Conservation (phyloP, 179 eudicot genomes). For the Corrigiola litoralis region DNA sequence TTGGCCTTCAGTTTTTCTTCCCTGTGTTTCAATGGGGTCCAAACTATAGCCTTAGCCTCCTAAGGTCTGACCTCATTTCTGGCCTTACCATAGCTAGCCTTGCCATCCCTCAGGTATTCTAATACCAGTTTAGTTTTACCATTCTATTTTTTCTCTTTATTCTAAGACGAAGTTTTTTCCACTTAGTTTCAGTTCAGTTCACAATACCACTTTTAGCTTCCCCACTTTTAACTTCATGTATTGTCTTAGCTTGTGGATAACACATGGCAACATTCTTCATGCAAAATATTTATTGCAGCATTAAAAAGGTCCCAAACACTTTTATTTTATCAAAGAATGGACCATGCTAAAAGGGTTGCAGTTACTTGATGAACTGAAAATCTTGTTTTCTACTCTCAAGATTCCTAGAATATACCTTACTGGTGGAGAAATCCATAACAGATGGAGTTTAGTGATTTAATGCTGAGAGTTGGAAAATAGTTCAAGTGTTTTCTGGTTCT, state of each 20-base stretch:
- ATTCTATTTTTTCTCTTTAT: too few relatives aligned
- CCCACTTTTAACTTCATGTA: too few relatives aligned
- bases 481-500: not conserved
- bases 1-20: constrained; percentile 69
- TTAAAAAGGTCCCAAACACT: too few relatives aligned
- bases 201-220: too few relatives aligned
- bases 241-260: too few relatives aligned
- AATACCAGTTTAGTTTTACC: too few relatives aligned
- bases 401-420: constrained; percentile 9
- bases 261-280: constrained; percentile 2
- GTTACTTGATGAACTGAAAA: not conserved
- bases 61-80: constrained; percentile 68
- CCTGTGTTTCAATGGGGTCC: constrained; percentile 89
- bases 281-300: not conserved
- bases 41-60: constrained; percentile 38
- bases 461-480: not conserved
- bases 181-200: too few relatives aligned
- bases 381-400: not conserved
- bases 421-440: not conserved
- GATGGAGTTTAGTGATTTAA: not conserved
- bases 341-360: not conserved
- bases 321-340: not conserved
- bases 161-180: too few relatives aligned
- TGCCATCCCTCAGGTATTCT: constrained; percentile 93
- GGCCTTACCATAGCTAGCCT: constrained; percentile 98